Evolutionary conservation across 768 basidiomycete species (phyloP), one percentile per base, ranked within the genome.

Genomic region (Boletus tomentosulus): DNA sequence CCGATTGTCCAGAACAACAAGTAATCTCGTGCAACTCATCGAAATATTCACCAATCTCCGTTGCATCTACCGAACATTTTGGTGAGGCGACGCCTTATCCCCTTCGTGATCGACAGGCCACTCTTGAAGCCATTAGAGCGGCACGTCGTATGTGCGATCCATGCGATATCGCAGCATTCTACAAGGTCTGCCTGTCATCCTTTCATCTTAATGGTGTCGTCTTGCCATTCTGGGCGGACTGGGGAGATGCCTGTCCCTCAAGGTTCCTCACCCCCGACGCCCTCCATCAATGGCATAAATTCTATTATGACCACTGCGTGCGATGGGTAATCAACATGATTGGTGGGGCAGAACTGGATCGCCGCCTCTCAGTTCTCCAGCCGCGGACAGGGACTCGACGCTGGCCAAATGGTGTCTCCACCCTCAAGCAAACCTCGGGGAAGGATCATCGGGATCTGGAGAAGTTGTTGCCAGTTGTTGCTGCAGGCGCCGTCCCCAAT

Each of bases 161-260:
- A n/a, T 39, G 24, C 13, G 12, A 50, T 6, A 46, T 55, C 3
- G 11, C 30, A 1, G 8, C 24, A 1, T 55, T 55, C 7, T 37
- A 55, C n/a, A 55, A 50, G 6, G 11, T 25, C 5, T 55, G 48
- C 10, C 33, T 54, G 34, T 1, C 9, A 3, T 12, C 30, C n/a
- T 28, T 28, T 13, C 16, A 9, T 1, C 22, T 41, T 1, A 53
- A 46, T 25, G 37, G 51, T 22, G 48, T 59, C 3, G 37, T 51
- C n/a, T 12, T 13, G 2, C 74, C 67, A 2, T 75, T 76, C 54
- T 76, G 71, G 73, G 31, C 53, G 0, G 60, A 68, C 38, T 70
- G 66, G 69, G 38, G 54, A 3, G 16, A 59, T 9, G 53, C 62
- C 1, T 56, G 63, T 7, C 63, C 63, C 1, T 57, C 61, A 3